A percentile compares a stretch with the other conserved stretches of the same genome.
These are phyloP conservation scores for Lathyrus sativus DNA, from an alignment of 306 rosid genomes.

Conservation along the genomic window DNA sequence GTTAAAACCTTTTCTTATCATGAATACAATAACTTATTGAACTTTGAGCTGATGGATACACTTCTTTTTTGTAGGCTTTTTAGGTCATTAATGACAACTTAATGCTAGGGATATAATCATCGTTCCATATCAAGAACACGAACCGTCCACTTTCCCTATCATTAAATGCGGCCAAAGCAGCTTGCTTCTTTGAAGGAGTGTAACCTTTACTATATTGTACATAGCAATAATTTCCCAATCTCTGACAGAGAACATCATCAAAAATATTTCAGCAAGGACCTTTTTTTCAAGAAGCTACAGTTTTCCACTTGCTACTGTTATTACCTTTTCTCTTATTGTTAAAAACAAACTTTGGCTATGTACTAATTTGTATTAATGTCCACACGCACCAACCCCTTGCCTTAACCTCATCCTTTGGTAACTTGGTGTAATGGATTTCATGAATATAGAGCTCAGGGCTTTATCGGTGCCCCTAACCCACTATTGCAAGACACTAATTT, in stretches of 20 bases:
- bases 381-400: no score
- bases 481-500: no score
- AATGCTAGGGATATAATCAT: constrained; percentile 62
- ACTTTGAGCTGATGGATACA: constrained; percentile 59
- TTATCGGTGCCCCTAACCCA: no score
- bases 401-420: no score
- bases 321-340: no score
- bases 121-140: constrained; percentile 68
- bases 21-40: constrained; percentile 59
- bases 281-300: constrained; percentile 48
- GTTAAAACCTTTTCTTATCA: constrained; percentile 64
- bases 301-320: constrained; percentile 51
- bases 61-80: constrained; percentile 65
- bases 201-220: constrained; percentile 58
- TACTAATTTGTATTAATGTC: no score
- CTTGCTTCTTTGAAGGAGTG: constrained; percentile 47
- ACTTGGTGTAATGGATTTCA: no score
- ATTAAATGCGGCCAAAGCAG: constrained; percentile 64
- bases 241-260: constrained; percentile 68
- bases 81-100: constrained; percentile 67
- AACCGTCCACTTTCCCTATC: constrained; percentile 58
- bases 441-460: no score
- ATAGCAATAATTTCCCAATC: constrained; percentile 65
- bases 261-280: constrained; percentile 60
- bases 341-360: no score